Evolutionary conservation across 1,139 yeast species (phyloP).

Genomic region (Sugiyamaella japonica): DNA sequence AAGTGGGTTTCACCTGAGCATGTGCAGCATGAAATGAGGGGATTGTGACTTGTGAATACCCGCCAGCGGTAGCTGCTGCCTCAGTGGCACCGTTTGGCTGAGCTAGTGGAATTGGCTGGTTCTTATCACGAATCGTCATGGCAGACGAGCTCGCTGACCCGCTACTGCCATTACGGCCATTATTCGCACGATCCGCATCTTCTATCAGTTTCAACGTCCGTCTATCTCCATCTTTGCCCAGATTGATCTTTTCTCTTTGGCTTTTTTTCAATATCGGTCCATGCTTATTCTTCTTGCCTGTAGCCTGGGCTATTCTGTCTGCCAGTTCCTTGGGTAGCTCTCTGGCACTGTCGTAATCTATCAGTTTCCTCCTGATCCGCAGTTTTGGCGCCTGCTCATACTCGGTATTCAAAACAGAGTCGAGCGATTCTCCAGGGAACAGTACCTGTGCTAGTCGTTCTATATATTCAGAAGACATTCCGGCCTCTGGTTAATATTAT

Average conservation of each 20-base stretch:
- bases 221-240: constrained; percentile 17
- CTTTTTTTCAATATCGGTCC: constrained; percentile 14
- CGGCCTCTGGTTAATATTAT: neutral
- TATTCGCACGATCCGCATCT: neutral
- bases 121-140: neutral
- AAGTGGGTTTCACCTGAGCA: constrained; percentile 40
- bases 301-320: constrained; percentile 19
- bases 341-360: constrained; percentile 24
- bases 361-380: constrained; percentile 15
- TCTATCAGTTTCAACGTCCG: constrained; percentile 14
- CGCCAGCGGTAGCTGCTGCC: neutral
- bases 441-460: neutral
- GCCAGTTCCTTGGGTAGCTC: constrained; percentile 26
- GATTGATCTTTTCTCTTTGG: constrained; percentile 25
- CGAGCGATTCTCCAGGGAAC: constrained; percentile 1
- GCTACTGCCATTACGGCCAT: neutral
- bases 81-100: neutral
- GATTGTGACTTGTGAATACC: neutral
- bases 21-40: constrained; percentile 6
- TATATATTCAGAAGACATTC: constrained; percentile 4
- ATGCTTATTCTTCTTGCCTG: constrained; percentile 13
- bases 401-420: neutral
- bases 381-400: constrained; percentile 7
- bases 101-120: no score
- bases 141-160: no score